Percentiles rank a stretch among this genome's conserved stretches.
phyloP scores from a whole-genome alignment of 805 yeast genomes.

The Zygosaccharomyces rouxii region DNA sequence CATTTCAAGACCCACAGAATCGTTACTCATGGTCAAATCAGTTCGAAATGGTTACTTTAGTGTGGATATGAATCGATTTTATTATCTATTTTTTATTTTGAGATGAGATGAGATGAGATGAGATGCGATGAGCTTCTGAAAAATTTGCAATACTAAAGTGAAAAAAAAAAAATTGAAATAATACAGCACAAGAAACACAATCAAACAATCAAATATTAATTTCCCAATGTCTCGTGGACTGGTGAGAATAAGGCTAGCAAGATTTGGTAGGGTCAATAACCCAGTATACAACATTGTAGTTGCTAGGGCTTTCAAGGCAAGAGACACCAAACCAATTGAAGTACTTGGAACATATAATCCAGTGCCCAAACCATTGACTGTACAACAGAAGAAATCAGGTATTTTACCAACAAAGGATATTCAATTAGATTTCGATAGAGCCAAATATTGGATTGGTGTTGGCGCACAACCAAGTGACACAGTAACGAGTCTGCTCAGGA shows the following conservation, averaged over 20 bases:
- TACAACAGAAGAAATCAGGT: constrained; percentile 49
- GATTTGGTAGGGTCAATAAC: constrained; percentile 84
- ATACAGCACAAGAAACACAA: not conserved
- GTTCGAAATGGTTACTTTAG: not conserved
- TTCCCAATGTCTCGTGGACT: constrained; percentile 47
- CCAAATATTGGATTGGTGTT: constrained; percentile 95
- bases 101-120: constrained; percentile 27
- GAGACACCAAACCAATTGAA: constrained; percentile 86
- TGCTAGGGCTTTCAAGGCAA: constrained; percentile 66
- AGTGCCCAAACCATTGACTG: constrained; percentile 59
- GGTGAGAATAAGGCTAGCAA: constrained; percentile 82
- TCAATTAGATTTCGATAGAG: constrained; percentile 76
- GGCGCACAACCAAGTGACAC: constrained; percentile 93
- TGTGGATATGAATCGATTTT: not conserved
- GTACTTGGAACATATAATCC: constrained; percentile 95
- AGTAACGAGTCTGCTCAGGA: constrained; percentile 69
- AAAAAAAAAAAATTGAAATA: not conserved
- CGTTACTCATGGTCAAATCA: constrained; percentile 27
- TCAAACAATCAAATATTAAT: not conserved
- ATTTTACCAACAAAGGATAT: constrained; percentile 69
- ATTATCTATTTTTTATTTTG: not conserved
- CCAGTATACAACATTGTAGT: constrained; percentile 94
- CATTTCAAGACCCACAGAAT: constrained; percentile 34
- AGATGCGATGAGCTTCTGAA: constrained; percentile 20
- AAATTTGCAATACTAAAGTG: constrained; percentile 7